A percentile compares a stretch with the other conserved stretches of the same genome.
phyloP scores from a whole-genome alignment of 441 rosid species.

The Erysimum pusillum region DNA sequence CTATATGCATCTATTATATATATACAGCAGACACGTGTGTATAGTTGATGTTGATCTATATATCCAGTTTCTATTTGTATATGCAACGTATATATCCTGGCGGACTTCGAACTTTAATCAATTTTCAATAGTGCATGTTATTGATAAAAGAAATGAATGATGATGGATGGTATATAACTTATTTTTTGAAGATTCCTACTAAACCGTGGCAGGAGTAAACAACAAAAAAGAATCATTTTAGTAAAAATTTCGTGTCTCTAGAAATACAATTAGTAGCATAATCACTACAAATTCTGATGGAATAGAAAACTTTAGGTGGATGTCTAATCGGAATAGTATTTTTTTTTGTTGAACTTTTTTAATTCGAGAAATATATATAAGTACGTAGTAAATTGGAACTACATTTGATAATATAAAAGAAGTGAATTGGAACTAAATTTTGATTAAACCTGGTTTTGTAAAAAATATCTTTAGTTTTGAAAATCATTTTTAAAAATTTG shows the following conservation, averaged over 20 bases:
- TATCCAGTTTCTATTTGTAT: too few relatives aligned
- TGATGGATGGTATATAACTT: too few relatives aligned
- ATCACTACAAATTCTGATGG: background rate
- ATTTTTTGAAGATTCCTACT: background rate
- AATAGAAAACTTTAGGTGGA: background rate
- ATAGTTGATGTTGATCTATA: background rate
- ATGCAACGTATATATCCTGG: too few relatives aligned
- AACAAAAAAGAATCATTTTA: background rate
- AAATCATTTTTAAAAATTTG: background rate
- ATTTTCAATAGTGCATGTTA: too few relatives aligned
- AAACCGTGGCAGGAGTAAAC: background rate
- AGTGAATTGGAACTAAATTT: background rate
- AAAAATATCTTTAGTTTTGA: background rate
- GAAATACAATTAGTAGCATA: too few relatives aligned
- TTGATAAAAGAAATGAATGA: too few relatives aligned
- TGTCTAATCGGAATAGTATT: background rate
- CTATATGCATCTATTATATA: conserved; percentile 17
- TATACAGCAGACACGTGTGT: conserved; percentile 5
- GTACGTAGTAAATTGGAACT: background rate
- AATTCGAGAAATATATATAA: too few relatives aligned
- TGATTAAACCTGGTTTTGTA: background rate
- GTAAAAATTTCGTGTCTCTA: too few relatives aligned
- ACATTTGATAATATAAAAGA: too few relatives aligned
- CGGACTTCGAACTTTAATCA: too few relatives aligned
- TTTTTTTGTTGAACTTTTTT: too few relatives aligned